phyloP scores from a whole-genome alignment of 306 rosid genomes.

The Phaseolus lunatus region DNA sequence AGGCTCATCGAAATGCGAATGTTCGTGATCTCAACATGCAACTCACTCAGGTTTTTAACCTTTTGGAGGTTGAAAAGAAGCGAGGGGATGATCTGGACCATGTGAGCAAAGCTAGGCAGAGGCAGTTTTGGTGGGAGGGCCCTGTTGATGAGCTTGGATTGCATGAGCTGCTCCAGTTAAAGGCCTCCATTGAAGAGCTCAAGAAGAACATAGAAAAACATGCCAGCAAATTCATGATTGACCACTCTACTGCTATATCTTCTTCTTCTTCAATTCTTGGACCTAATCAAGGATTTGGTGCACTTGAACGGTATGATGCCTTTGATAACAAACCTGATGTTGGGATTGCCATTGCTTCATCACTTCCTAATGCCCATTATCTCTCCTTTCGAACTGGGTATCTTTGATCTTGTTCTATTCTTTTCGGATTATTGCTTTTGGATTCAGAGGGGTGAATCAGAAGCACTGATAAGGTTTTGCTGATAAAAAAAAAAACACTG shows the following conservation, averaged over 20 bases:
- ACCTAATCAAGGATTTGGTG: conserved; percentile 35
- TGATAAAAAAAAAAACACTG: no score
- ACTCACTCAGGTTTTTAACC: conserved; percentile 50
- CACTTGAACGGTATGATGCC: background rate
- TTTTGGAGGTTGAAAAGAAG: conserved; percentile 65
- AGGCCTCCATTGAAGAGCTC: conserved; percentile 59
- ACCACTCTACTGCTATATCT: background rate
- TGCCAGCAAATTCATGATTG: conserved; percentile 50
- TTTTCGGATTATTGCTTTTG: no score
- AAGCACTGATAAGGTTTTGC: no score
- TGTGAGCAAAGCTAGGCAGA: conserved; percentile 48
- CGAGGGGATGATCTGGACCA: conserved; percentile 58
- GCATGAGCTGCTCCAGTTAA: conserved; percentile 50
- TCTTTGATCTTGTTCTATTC: conserved; percentile 40
- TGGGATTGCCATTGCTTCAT: conserved; percentile 33
- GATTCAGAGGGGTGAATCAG: conserved; percentile 5
- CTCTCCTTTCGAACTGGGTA: conserved; percentile 49
- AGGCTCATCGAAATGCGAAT: conserved; percentile 49
- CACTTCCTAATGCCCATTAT: conserved; percentile 46
- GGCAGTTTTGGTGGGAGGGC: conserved; percentile 68
- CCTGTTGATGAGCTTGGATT: conserved; percentile 58
- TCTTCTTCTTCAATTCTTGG: conserved; percentile 13
- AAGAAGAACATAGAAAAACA: conserved; percentile 57
- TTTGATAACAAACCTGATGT: conserved; percentile 40
- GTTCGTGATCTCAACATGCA: conserved; percentile 59